These are phyloP conservation scores for Stachybotrys echinatus DNA, from an alignment of 2,329 filamentous ascomycete species.

Conservation along the genomic window DNA sequence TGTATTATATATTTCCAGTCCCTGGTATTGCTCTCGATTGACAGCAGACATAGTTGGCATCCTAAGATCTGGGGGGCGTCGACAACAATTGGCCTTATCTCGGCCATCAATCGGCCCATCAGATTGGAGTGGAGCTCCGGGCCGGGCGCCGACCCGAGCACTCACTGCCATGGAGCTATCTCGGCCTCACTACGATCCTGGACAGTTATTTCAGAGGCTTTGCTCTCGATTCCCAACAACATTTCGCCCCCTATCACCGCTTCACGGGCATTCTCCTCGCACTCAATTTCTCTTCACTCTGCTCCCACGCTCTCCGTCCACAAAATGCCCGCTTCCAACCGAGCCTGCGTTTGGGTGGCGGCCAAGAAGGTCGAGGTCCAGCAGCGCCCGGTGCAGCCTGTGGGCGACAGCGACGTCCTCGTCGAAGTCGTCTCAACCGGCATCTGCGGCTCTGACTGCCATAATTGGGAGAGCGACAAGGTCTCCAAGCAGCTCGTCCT, in stretches of 20 bases:
- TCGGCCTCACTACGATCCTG: not conserved
- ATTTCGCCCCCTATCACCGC: not conserved
- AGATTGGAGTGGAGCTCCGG: not conserved
- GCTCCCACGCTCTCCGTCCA: not conserved
- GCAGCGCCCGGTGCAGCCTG: constrained; percentile 36
- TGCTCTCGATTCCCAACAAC: not conserved
- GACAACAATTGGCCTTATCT: too few relatives aligned
- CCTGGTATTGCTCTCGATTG: too few relatives aligned
- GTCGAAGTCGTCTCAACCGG: constrained; percentile 1
- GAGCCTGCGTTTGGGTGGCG: constrained; percentile 15
- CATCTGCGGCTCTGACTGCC: constrained; percentile 4
- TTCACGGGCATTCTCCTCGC: too few relatives aligned
- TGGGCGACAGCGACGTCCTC: constrained; percentile 6
- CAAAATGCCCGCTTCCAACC: constrained; percentile 8
- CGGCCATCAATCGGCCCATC: not conserved
- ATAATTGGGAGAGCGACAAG: constrained; percentile 16
- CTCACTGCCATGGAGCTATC: not conserved
- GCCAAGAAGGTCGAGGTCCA: constrained; percentile 36
- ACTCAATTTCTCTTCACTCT: not conserved
- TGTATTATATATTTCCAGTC: too few relatives aligned
- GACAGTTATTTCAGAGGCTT: not conserved
- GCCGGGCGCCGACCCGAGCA: not conserved
- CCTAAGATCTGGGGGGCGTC: too few relatives aligned
- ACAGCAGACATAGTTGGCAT: too few relatives aligned
- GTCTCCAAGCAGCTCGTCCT: constrained; percentile 13